Conservation (phyloP, 2,329 filamentous ascomycete genomes). For the Exophiala bonariae region DNA sequence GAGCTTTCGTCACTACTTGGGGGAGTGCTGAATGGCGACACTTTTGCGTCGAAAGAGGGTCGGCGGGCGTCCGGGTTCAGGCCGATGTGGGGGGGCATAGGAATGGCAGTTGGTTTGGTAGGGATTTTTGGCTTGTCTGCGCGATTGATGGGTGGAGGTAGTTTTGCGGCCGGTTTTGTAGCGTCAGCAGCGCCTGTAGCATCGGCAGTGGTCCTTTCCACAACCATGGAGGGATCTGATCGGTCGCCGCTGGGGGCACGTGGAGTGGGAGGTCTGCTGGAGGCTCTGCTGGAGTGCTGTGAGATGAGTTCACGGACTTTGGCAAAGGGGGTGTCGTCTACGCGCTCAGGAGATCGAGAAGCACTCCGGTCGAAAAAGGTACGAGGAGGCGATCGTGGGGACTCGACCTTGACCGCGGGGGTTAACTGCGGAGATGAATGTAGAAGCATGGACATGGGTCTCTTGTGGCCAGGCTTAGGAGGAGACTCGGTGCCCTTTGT, state of each 20-base stretch:
- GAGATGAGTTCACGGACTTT: conserved; percentile 26
- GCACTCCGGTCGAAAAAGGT: conserved; percentile 27
- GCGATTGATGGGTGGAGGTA: conserved; percentile 76
- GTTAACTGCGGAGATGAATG: conserved; percentile 42
- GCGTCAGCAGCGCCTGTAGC: background rate
- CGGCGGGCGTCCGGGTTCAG: conserved; percentile 32
- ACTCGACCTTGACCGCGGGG: conserved; percentile 44
- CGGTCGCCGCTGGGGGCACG: conserved; percentile 16
- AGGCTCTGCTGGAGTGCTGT: conserved; percentile 25
- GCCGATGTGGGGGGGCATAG: conserved; percentile 20
- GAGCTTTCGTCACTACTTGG: conserved; percentile 69
- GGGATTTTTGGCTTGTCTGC: conserved; percentile 73
- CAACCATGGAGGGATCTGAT: background rate
- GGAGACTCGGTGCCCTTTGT: conserved; percentile 41
- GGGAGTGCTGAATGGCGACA: conserved; percentile 85
- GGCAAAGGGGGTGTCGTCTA: conserved; percentile 21
- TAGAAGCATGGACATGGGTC: conserved; percentile 46
- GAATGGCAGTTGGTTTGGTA: conserved; percentile 40
- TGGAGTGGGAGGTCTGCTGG: conserved; percentile 27
- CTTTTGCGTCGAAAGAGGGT: conserved; percentile 45
- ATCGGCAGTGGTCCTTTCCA: background rate
- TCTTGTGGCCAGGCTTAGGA: conserved; percentile 62
- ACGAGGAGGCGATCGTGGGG: conserved; percentile 43
- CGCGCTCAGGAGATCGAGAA: conserved; percentile 27
- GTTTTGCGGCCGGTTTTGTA: conserved; percentile 33